These are phyloP conservation scores for Coniella vitis DNA, from an alignment of 2,329 filamentous ascomycete species.

Conservation along the genomic window DNA sequence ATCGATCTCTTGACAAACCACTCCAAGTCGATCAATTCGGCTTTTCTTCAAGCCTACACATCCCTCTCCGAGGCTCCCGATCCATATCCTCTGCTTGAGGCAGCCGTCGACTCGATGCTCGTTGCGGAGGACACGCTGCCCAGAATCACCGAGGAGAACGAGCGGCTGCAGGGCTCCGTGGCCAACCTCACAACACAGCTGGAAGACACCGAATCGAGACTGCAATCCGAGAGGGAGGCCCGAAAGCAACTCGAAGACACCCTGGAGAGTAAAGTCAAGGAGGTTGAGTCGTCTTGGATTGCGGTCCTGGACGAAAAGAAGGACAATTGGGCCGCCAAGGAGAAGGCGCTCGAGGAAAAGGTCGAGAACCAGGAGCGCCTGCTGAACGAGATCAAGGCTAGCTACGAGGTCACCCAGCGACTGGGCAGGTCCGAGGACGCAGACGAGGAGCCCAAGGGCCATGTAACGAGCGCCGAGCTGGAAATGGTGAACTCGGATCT, in stretches of 20 bases:
- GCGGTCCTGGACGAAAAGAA: slow-evolving; percentile 89
- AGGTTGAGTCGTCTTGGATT: slow-evolving; percentile 83
- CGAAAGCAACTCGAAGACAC: slow-evolving; percentile 70
- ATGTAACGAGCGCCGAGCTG: slow-evolving; percentile 80
- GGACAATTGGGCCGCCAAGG: slow-evolving; percentile 93
- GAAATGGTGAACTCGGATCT: slow-evolving; percentile 90
- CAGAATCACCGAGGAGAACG: slow-evolving; percentile 81
- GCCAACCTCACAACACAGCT: slow-evolving; percentile 69
- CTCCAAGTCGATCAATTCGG: slow-evolving; percentile 86
- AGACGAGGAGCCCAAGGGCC: slow-evolving; percentile 47
- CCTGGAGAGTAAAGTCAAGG: slow-evolving; percentile 74
- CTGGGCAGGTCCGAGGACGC: slow-evolving; percentile 60
- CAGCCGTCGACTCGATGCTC: slow-evolving; percentile 89
- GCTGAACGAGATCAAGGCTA: slow-evolving; percentile 91
- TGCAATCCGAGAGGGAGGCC: slow-evolving; percentile 70
- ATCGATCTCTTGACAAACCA: slow-evolving; percentile 96
- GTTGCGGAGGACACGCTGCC: slow-evolving; percentile 88
- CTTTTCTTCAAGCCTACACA: slow-evolving; percentile 89
- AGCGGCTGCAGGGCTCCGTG: slow-evolving; percentile 75
- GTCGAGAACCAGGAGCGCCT: slow-evolving; percentile 88
- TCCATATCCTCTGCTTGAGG: slow-evolving; percentile 91
- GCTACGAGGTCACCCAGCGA: slow-evolving; percentile 91
- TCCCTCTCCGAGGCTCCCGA: slow-evolving; percentile 92
- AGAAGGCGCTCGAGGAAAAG: slow-evolving; percentile 83
- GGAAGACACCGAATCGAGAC: slow-evolving; percentile 71